These are phyloP conservation scores for Aphanomyces euteiches DNA, from an alignment of 352 stramenopile species.

Conservation along the genomic window DNA sequence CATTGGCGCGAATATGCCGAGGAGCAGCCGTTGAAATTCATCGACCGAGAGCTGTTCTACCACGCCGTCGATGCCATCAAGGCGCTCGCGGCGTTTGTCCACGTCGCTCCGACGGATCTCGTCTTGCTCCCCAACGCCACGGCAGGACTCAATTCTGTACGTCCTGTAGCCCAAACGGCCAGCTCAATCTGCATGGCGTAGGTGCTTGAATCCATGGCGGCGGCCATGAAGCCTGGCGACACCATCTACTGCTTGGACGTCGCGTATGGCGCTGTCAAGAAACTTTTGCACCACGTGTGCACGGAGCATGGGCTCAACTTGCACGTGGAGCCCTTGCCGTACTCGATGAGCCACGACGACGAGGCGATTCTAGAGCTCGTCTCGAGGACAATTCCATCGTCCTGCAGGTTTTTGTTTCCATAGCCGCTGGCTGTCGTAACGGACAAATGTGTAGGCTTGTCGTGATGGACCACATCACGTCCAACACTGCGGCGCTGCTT, in stretches of 20 bases:
- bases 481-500: slow-evolving; percentile 88
- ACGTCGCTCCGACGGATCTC: slow-evolving; percentile 46
- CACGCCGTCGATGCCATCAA: slow-evolving; percentile 79
- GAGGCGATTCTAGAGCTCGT: slow-evolving; percentile 44
- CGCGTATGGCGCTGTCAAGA: slow-evolving; percentile 90
- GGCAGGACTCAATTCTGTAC: slow-evolving; percentile 82
- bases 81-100: slow-evolving; percentile 66
- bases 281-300: slow-evolving; percentile 63
- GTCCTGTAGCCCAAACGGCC: neutral
- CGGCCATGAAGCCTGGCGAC: slow-evolving; percentile 11
- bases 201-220: slow-evolving; percentile 13
- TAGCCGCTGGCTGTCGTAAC: slow-evolving; percentile 35
- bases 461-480: slow-evolving; percentile 92
- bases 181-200: neutral
- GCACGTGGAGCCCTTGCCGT: slow-evolving; percentile 52
- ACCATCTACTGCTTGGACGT: slow-evolving; percentile 25
- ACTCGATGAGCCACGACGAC: slow-evolving; percentile 64
- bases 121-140: slow-evolving; percentile 89
- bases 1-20: slow-evolving; percentile 82
- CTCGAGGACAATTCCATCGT: slow-evolving; percentile 34
- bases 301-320: slow-evolving; percentile 39
- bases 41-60: slow-evolving; percentile 90
- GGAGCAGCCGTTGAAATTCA: slow-evolving; percentile 86
- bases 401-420: slow-evolving; percentile 1
- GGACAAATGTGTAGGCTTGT: slow-evolving; percentile 56